Evolutionary conservation across 2,329 filamentous ascomycete species (phyloP), one percentile per base, ranked within the genome.

Genomic region (Penicillium oxalicum): DNA sequence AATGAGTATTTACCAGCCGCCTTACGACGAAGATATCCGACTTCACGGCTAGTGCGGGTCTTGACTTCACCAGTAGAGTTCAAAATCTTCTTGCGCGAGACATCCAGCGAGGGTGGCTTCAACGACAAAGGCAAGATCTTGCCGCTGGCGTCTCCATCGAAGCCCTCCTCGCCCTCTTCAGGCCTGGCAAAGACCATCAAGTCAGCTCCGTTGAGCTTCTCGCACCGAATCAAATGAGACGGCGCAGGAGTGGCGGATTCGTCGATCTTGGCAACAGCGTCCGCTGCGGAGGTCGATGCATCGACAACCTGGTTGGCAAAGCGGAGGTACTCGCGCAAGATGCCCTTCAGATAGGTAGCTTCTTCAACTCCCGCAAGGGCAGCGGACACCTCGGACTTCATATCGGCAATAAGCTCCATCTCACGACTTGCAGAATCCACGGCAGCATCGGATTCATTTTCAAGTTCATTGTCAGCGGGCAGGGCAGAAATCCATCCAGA

Each of bases 1-100:
- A 91, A 78, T 40, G 87, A 88, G 72, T 96, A 95, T 57, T 84
- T 82, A 48, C 86, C 87, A 53, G 91, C 85, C 65, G 84, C 84
- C 71, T 87, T 86, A 64, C 86, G 88, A 63, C 86, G 81, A 66
- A 94, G 71, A 68, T 87, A 82, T 13, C 87, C 88, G 50, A 84
- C 83, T 71, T 95, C 86, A 67, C 89, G 77, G 58, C 74, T 76
- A 59, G 77, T 89, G 58, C 88, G 80, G 65, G 79, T 74, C 53
- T 83, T 77, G 36, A 88, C 74, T 72, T 89, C 86, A 13, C 88
- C 88, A 75, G 57, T 83, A 74, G 57, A 87, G 72, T 78, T 88
- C 47, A 70, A 66, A 32, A 77, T 64, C 57, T 77, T 78, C 18
- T 68, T 69, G 49, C 71, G 71, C 12, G 70, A 68, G 9, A 74